Evolutionary conservation across 768 basidiomycete genomes (phyloP).

Genomic region (Rickenella mellea): DNA sequence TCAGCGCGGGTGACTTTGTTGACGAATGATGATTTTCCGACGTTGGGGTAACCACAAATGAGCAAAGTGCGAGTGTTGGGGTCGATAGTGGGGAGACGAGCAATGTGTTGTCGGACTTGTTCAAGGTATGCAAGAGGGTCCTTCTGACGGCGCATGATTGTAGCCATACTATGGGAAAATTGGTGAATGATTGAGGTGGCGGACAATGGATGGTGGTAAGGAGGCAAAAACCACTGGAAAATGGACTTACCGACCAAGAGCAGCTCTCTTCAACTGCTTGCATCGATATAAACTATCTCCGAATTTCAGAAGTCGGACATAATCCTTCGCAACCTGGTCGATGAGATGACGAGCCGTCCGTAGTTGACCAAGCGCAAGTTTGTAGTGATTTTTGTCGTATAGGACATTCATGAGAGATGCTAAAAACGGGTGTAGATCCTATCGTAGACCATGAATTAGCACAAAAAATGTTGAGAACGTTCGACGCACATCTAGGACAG

Average conservation of each 20-base stretch:
- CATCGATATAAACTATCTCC: conserved; percentile 96
- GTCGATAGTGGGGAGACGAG: conserved; percentile 95
- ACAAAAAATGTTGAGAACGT: background rate
- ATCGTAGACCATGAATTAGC: conserved; percentile 1
- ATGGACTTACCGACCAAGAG: conserved; percentile 79
- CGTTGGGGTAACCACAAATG: conserved; percentile 98
- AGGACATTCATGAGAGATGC: conserved; percentile 95
- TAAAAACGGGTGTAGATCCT: conserved; percentile 94
- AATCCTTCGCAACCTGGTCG: conserved; percentile 95
- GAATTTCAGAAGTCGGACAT: conserved; percentile 92
- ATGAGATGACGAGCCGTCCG: conserved; percentile 94
- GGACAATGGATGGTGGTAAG: too few species aligned
- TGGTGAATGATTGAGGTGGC: background rate
- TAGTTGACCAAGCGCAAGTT: conserved; percentile 94
- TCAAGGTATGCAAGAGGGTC: conserved; percentile 97
- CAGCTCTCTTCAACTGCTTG: conserved; percentile 96
- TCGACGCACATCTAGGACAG: conserved; percentile 82
- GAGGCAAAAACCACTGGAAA: background rate
- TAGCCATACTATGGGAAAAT: conserved; percentile 75
- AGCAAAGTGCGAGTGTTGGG: conserved; percentile 96
- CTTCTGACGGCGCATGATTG: conserved; percentile 97
- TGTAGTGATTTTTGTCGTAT: conserved; percentile 99
- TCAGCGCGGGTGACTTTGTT: conserved; percentile 99
- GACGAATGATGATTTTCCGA: conserved; percentile 98
- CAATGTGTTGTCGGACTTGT: conserved; percentile 98